These are phyloP conservation scores for Cucumis hystrix DNA, from an alignment of 306 rosid genomes.

Conservation along the genomic window DNA sequence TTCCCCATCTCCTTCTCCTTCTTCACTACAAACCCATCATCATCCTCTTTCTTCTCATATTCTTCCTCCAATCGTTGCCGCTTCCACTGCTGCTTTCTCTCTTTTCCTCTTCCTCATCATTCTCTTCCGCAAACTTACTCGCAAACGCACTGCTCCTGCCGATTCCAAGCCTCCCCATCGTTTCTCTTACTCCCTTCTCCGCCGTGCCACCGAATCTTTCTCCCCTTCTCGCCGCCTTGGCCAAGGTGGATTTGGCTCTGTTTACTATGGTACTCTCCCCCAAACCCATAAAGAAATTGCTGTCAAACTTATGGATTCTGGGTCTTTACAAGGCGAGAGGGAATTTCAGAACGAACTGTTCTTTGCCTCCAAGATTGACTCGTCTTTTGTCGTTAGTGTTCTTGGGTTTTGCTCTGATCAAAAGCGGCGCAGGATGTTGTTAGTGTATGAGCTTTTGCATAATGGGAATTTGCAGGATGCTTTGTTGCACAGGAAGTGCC, in stretches of 20 bases:
- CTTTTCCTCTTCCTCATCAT: constrained; percentile 37
- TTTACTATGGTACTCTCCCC: constrained; percentile 44
- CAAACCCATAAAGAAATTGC: constrained; percentile 37
- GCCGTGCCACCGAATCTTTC: constrained; percentile 79
- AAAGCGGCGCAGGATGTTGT: constrained; percentile 53
- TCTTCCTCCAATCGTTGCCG: constrained; percentile 16
- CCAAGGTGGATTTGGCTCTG: constrained; percentile 89
- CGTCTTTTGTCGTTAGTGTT: constrained; percentile 35
- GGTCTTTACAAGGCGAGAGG: constrained; percentile 75
- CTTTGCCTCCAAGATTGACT: constrained; percentile 53
- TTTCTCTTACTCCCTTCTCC: constrained; percentile 58
- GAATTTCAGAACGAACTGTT: constrained; percentile 91
- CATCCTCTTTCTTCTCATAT: constrained; percentile 1
- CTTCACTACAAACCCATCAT: constrained; percentile 2
- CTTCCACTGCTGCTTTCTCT: constrained; percentile 29
- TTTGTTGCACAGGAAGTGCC: constrained; percentile 46
- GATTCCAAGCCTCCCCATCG: constrained; percentile 51
- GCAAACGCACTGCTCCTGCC: constrained; percentile 42
- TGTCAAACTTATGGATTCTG: constrained; percentile 76
- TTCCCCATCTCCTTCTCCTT: constrained; percentile 20
- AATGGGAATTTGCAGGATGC: constrained; percentile 92
- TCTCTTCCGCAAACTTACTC: constrained; percentile 30
- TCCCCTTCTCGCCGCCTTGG: constrained; percentile 56
- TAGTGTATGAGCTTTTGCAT: constrained; percentile 69
- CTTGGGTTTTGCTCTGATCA: constrained; percentile 67